Conservation (phyloP, 805 yeast species). For the Yarrowia phangngaensis region DNA sequence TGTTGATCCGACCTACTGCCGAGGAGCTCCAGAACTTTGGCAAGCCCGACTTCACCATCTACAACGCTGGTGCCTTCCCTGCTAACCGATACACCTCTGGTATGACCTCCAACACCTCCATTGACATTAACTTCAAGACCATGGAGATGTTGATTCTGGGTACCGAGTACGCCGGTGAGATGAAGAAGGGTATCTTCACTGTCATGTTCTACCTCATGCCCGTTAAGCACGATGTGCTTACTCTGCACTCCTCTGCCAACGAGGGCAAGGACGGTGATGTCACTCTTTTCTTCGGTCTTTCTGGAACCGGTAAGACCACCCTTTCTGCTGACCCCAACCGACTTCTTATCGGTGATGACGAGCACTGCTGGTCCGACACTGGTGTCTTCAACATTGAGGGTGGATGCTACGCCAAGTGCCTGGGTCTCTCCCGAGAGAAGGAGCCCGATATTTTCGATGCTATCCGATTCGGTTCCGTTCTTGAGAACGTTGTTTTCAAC, state of each 20-base stretch:
- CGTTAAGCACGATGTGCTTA: conserved; percentile 80
- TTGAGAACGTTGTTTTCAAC: conserved; percentile 90
- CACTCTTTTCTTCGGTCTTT: conserved; percentile 90
- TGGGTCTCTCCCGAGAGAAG: conserved; percentile 81
- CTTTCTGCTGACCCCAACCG: conserved; percentile 94
- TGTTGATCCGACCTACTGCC: conserved; percentile 91
- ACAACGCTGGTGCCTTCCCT: conserved; percentile 98
- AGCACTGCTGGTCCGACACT: conserved; percentile 97
- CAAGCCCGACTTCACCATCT: conserved; percentile 96
- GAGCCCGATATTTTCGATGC: conserved; percentile 98
- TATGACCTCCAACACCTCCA: conserved; percentile 94
- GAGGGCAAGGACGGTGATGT: conserved; percentile 87
- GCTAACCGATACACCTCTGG: conserved; percentile 95
- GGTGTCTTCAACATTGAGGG: conserved; percentile 99
- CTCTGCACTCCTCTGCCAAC: conserved; percentile 92
- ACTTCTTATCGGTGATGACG: conserved; percentile 94
- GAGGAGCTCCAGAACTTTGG: conserved; percentile 88
- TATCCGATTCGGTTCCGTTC: conserved; percentile 86
- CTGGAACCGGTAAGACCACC: conserved; percentile 98
- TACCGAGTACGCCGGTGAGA: conserved; percentile 98
- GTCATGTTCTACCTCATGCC: conserved; percentile 99
- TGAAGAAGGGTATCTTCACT: conserved; percentile 98
- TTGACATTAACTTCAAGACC: conserved; percentile 91
- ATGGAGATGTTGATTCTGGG: conserved; percentile 99
- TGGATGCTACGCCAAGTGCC: conserved; percentile 98